phyloP scores from a whole-genome alignment of 352 stramenopile species.

The Phytophthora ramorum region DNA sequence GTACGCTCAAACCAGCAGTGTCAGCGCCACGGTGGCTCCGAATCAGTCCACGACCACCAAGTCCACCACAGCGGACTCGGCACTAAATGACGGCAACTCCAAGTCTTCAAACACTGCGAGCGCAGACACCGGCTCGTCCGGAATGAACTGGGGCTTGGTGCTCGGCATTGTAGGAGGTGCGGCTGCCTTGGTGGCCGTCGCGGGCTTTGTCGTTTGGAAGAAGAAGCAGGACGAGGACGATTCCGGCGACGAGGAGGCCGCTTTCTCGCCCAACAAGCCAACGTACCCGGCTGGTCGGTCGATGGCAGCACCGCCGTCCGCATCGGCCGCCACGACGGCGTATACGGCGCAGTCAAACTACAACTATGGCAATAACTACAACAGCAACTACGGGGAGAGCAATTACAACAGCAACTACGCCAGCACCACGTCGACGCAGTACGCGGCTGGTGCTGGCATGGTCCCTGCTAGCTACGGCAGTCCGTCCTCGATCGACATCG shows the following conservation, averaged over 20 bases:
- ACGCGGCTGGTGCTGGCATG: constrained; percentile 22
- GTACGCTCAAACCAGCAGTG: constrained; percentile 17
- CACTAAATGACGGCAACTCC: constrained; percentile 25
- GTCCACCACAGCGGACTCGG: constrained; percentile 36
- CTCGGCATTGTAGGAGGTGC: constrained; percentile 52
- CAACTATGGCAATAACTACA: constrained; percentile 29
- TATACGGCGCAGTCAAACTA: constrained; percentile 37
- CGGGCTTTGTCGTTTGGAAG: constrained; percentile 71
- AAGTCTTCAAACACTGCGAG: constrained; percentile 44
- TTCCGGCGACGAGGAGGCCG: constrained; percentile 60
- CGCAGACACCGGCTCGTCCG: constrained; percentile 31
- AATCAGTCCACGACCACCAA: constrained; percentile 25
- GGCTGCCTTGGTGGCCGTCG: constrained; percentile 52
- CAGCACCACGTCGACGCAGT: constrained; percentile 28
- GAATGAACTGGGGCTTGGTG: constrained; percentile 54
- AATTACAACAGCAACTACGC: constrained; percentile 23
- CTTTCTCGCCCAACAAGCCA: constrained; percentile 39
- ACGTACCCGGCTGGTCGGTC: constrained; percentile 7
- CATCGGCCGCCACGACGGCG: constrained; percentile 28
- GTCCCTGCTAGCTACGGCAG: constrained; percentile 53
- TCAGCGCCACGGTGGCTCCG: constrained; percentile 29
- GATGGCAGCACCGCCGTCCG: constrained; percentile 28
- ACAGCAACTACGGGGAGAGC: constrained; percentile 20
- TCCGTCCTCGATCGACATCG: constrained; percentile 54
- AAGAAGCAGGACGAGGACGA: constrained; percentile 65